Base-by-base conservation (phyloP, 495 filamentous ascomycete species). In the Aspergillus cavernicola region DNA sequence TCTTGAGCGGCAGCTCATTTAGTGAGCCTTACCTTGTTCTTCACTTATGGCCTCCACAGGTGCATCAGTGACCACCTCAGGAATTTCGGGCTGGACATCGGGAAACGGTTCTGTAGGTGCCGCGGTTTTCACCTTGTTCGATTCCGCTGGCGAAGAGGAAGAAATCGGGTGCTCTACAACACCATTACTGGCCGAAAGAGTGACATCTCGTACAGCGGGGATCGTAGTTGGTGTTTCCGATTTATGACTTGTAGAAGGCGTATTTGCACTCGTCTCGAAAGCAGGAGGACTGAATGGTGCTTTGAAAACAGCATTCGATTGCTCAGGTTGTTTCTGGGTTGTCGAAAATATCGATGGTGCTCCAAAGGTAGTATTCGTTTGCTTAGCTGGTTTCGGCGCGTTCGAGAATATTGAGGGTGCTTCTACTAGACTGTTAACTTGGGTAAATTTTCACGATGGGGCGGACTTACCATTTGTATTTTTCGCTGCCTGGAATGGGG, bases 401-500 rank as follows among this genome's bases (percentile, higher is more conserved):
- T 36, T 28, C 3, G 29, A 48, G 4, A 41, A 51, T 36, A 37
- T 47, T 22, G 51, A 54, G 6, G 41, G 28, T 7, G 26, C 6
- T 9, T 42, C 55, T 52, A 36, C 3, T 36, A 16, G 3, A 11
- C 12, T 28, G 35, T 57, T 49, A 35, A 38, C 18, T 12, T 16
- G 11, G 23, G 2, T 8, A 22, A 29, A 12, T 12, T 20, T 29
- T 18, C 9, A 19, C 24, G 24, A 13, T 16, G 16, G 5, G 29
- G 24, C 4, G 16, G 13, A 33, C 42, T n/a, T 46, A 52, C 51
- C 52, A 32, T 52, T 15, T 42, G 22, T 35, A 7, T 43, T 36
- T 43, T 26, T 32, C 9, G 51, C 37, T 22, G 36, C 15, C 2
- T 33, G 10, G 18, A 42, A 52, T 20, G 20, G 20, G 4, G 28